Percentiles rank a stretch among this genome's conserved stretches.
phyloP scores from a whole-genome alignment of 2,329 filamentous ascomycete species.

The Paecilomyces variotii region DNA sequence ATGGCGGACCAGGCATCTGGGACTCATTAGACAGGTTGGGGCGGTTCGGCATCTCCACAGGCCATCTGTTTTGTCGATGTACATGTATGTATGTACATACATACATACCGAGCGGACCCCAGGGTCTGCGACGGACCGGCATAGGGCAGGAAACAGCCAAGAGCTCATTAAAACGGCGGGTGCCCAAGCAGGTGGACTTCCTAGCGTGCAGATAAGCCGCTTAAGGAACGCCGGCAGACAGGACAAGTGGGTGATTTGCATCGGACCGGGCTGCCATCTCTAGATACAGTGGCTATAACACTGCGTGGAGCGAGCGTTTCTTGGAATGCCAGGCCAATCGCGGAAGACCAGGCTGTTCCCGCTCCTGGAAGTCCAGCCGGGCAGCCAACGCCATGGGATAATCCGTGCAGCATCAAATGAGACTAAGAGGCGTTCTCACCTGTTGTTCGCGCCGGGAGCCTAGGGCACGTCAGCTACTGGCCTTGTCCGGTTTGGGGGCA shows the following conservation, averaged over 20 bases:
- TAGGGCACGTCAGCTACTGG: not conserved
- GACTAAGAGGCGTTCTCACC: not conserved
- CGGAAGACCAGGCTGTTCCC: constrained; percentile 6
- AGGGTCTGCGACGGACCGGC: not conserved
- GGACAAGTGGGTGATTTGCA: not conserved
- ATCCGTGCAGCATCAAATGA: not conserved
- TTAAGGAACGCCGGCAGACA: constrained; percentile 1
- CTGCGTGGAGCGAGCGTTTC: not conserved
- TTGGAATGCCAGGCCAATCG: constrained; percentile 6
- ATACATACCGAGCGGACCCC: constrained; percentile 1
- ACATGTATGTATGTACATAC: constrained; percentile 3
- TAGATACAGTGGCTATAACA: not conserved
- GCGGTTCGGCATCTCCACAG: constrained; percentile 9
- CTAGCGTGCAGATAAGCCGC: constrained; percentile 4
- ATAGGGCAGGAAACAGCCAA: not conserved
- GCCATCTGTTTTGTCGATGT: constrained; percentile 3
- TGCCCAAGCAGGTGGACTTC: constrained; percentile 2
- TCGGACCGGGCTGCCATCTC: constrained; percentile 5
- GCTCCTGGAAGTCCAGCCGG: not conserved
- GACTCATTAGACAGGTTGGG: not conserved
- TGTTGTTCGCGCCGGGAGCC: not conserved
- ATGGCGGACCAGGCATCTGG: not conserved
- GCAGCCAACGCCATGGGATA: not conserved
- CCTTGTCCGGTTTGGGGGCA: not conserved
- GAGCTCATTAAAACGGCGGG: not conserved